These are phyloP conservation scores for Aspergillus baeticus DNA, from an alignment of 495 filamentous ascomycete species.

Conservation along the genomic window DNA sequence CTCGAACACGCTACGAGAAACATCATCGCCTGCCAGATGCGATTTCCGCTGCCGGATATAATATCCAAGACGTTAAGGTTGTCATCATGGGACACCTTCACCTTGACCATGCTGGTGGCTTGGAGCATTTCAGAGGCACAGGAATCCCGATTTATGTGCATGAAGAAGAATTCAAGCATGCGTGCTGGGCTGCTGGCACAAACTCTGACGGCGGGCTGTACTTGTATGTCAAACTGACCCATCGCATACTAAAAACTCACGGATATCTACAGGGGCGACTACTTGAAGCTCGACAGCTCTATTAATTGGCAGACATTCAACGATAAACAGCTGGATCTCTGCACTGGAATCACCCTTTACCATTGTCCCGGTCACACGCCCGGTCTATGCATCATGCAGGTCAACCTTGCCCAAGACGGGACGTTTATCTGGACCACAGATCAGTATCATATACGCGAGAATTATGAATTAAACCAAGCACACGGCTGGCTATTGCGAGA, in stretches of 20 bases:
- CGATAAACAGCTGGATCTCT: slow-evolving; percentile 31
- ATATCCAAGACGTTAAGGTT: slow-evolving; percentile 52
- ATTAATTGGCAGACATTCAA: slow-evolving; percentile 39
- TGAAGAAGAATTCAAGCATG: slow-evolving; percentile 49
- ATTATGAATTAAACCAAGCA: slow-evolving; percentile 30
- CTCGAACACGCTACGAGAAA: slow-evolving; percentile 40
- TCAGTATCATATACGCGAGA: slow-evolving; percentile 43
- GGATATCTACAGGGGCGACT: slow-evolving; percentile 7
- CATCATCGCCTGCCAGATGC: slow-evolving; percentile 43
- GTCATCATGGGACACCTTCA: slow-evolving; percentile 55
- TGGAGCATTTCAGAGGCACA: slow-evolving; percentile 48
- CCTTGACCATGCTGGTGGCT: slow-evolving; percentile 53
- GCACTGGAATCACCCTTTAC: slow-evolving; percentile 35
- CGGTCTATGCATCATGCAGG: slow-evolving; percentile 37
- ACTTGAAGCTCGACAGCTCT: slow-evolving; percentile 1
- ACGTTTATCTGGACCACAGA: slow-evolving; percentile 46
- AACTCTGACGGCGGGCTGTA: slow-evolving; percentile 46
- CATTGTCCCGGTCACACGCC: slow-evolving; percentile 43
- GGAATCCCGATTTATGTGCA: slow-evolving; percentile 54
- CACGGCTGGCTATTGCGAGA: slow-evolving; percentile 46
- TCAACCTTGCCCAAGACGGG: slow-evolving; percentile 37
- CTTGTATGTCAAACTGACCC: too few species aligned
- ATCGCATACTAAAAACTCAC: too few species aligned
- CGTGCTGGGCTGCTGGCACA: slow-evolving; percentile 46
- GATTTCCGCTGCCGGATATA: slow-evolving; percentile 45